Evolutionary conservation across 108 stramenopile species (phyloP).

Genomic region (Nitzschia sp.): DNA sequence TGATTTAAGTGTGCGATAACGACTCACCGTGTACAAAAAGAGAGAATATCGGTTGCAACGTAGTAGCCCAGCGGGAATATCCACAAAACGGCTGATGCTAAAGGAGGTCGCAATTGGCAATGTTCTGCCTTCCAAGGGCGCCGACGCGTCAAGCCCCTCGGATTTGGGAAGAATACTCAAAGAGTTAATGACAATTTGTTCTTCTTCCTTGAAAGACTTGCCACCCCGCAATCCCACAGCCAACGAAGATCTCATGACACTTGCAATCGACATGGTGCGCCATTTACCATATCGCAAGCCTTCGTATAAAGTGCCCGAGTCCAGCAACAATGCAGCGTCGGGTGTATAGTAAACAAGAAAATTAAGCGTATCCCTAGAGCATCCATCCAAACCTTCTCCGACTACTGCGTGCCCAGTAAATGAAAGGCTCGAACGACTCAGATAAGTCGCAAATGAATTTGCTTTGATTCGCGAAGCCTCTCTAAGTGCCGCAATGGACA

Average conservation of each 20-base stretch:
- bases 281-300: slow-evolving; percentile 43
- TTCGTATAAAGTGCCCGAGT: slow-evolving; percentile 49
- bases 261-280: slow-evolving; percentile 35
- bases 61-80: slow-evolving; percentile 23
- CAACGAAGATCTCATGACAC: slow-evolving; percentile 42
- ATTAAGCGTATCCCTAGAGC: slow-evolving; percentile 69
- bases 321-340: slow-evolving; percentile 57
- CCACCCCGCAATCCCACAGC: slow-evolving; percentile 24
- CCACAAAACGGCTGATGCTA: slow-evolving; percentile 13
- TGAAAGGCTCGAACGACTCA: slow-evolving; percentile 61
- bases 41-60: slow-evolving; percentile 23
- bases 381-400: slow-evolving; percentile 80
- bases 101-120: slow-evolving; percentile 19
- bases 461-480: slow-evolving; percentile 67
- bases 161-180: slow-evolving; percentile 30
- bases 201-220: slow-evolving; percentile 16
- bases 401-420: slow-evolving; percentile 64
- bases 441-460: slow-evolving; percentile 47
- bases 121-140: slow-evolving; percentile 17
- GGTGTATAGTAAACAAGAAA: slow-evolving; percentile 77
- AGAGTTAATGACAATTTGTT: slow-evolving; percentile 13
- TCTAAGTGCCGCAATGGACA: slow-evolving; percentile 68
- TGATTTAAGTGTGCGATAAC: too few relatives aligned
- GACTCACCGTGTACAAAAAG: slow-evolving; percentile 40
- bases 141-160: slow-evolving; percentile 1